A percentile compares a stretch with the other conserved stretches of the same genome.
These are phyloP conservation scores for Fusarium cicatricum DNA, from an alignment of 2,329 filamentous ascomycete genomes.

Conservation along the genomic window DNA sequence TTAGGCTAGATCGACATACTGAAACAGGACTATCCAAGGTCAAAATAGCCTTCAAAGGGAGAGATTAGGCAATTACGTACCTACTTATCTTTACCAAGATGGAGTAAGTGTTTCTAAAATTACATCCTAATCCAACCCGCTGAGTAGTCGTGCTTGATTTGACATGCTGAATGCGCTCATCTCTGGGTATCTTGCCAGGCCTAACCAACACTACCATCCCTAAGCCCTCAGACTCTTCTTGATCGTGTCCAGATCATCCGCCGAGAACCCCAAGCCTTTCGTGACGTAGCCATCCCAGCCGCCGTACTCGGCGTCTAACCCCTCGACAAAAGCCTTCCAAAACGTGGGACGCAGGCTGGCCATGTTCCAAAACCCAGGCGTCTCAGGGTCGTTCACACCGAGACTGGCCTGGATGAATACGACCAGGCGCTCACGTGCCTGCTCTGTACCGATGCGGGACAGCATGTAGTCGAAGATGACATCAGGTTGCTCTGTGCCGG, in stretches of 20 bases:
- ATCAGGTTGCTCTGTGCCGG: slow-evolving; percentile 54
- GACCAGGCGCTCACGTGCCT: slow-evolving; percentile 57
- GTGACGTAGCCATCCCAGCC: slow-evolving; percentile 60
- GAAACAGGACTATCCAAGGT: slow-evolving; percentile 4
- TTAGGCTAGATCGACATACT: neutral
- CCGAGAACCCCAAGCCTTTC: slow-evolving; percentile 55
- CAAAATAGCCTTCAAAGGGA: neutral
- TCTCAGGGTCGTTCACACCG: slow-evolving; percentile 47
- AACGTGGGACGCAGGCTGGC: slow-evolving; percentile 53
- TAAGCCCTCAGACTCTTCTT: slow-evolving; percentile 53
- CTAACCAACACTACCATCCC: neutral
- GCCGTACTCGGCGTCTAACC: slow-evolving; percentile 54
- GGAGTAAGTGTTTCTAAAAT: too few relatives aligned
- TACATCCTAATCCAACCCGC: too few relatives aligned
- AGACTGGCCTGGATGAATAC: slow-evolving; percentile 51
- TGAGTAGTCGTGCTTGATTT: too few relatives aligned
- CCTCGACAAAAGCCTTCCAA: slow-evolving; percentile 57
- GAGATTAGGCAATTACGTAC: too few relatives aligned
- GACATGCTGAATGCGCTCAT: too few relatives aligned
- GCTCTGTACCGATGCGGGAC: slow-evolving; percentile 62
- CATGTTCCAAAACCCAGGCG: slow-evolving; percentile 60
- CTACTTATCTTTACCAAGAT: too few relatives aligned
- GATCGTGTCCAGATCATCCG: slow-evolving; percentile 56
- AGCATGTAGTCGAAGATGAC: slow-evolving; percentile 61
- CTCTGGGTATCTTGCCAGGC: too few relatives aligned